These are phyloP conservation scores for Cercospora berteroae DNA, from an alignment of 2,329 filamentous ascomycete genomes.

Conservation along the genomic window DNA sequence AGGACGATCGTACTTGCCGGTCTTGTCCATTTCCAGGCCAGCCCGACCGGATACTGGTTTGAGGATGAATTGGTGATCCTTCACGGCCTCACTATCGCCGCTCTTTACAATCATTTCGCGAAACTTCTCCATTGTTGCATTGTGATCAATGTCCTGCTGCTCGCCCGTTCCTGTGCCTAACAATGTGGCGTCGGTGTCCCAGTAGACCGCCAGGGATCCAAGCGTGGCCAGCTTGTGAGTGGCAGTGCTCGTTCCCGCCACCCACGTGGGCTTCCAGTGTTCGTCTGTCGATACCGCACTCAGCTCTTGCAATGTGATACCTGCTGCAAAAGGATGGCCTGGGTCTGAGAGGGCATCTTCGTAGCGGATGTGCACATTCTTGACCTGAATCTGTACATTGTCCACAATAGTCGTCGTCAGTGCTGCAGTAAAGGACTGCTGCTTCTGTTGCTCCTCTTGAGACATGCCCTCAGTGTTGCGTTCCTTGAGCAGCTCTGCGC, in stretches of 20 bases:
- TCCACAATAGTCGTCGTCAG: conserved; percentile 95
- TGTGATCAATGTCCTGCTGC: conserved; percentile 64
- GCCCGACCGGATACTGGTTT: conserved; percentile 94
- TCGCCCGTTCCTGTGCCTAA: conserved; percentile 78
- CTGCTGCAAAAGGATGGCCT: conserved; percentile 90
- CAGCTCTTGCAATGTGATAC: conserved; percentile 90
- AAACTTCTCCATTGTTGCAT: conserved; percentile 74
- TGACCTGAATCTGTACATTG: conserved; percentile 95
- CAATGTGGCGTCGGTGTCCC: conserved; percentile 90
- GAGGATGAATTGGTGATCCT: conserved; percentile 84
- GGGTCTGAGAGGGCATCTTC: conserved; percentile 95
- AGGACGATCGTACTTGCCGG: conserved; percentile 71
- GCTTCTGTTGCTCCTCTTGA: conserved; percentile 93
- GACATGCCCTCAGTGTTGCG: conserved; percentile 89
- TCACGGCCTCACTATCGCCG: conserved; percentile 53
- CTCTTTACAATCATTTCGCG: conserved; percentile 74
- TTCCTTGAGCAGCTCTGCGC: conserved; percentile 90
- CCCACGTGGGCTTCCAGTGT: conserved; percentile 93
- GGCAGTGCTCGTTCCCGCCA: conserved; percentile 76
- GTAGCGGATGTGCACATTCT: conserved; percentile 97
- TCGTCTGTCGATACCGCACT: conserved; percentile 95
- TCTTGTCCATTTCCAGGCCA: conserved; percentile 93
- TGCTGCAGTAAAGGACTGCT: conserved; percentile 95
- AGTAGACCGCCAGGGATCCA: conserved; percentile 88
- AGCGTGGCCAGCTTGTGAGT: conserved; percentile 94